Evolutionary conservation across 2,329 filamentous ascomycete genomes (phyloP), one percentile per base, ranked within the genome.

Genomic region (Phaeosphaeriaceae sp.): DNA sequence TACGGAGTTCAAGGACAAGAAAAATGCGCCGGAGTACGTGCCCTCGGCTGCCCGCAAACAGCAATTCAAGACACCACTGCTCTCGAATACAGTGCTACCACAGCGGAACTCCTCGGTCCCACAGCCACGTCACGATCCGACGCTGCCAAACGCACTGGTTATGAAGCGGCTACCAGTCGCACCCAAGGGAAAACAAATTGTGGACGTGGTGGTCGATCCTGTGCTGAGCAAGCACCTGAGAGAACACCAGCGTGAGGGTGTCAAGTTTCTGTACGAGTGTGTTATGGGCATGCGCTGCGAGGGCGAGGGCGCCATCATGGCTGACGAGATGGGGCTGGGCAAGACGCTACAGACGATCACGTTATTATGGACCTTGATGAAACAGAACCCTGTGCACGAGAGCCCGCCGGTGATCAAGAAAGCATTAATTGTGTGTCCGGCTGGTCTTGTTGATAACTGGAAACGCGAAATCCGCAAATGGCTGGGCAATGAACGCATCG

Each of bases 301-400:
- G 66, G 89, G 89, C 1, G 84, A 89, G 74, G 89, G 89, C 22
- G 89, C 88, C 3, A 88, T 92, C 57, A 79, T 92, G 49, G 89
- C 89, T 1, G 89, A 92, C 70, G 89, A 91, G 66, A 92, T 92
- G 89, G 89, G 89, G 0, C 75, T 92, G 1, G 89, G 89, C 20
- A 92, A 92, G 76, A 91, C 89, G 0, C 72, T 91, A 33, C 89
- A 91, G 68, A 91, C 89, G 0, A 91, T 92, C 67, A 81, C 89
- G 2, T 76, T 91, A 47, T 71, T 91, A 13, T 91, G 89, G 89
- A 91, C 89, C 1, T 74, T 91, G 33, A 76, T 91, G 60, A 91
- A 91, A 72, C 89, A 91, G 68, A 91, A 89, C 68, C 88, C 89
- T 0, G 81, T 90, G 6, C 81, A 87, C 63, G 84, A 85, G 41